These are phyloP conservation scores for Helotiales sp. DNA, from an alignment of 2,329 filamentous ascomycete genomes.

Conservation along the genomic window DNA sequence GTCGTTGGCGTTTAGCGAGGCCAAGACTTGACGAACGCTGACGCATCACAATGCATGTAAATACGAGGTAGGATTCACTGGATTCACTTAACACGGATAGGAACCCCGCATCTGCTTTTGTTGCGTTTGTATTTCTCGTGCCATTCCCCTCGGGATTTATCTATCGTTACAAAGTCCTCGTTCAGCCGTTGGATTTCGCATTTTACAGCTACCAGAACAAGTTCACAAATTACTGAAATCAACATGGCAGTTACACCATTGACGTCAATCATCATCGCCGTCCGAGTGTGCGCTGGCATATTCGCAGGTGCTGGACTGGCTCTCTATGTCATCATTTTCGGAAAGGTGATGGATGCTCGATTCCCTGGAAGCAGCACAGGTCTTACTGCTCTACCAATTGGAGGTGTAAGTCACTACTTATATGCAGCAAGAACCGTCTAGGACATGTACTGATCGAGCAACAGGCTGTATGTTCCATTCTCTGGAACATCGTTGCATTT, in stretches of 20 bases:
- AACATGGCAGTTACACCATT: conserved; percentile 16
- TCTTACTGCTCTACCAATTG: conserved; percentile 12
- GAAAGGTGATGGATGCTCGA: background rate
- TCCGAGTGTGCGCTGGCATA: conserved; percentile 6
- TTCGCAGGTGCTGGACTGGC: conserved; percentile 5
- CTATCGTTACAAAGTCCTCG: background rate
- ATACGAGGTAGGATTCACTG: conserved; percentile 2
- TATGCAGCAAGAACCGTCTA: background rate
- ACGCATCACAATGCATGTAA: conserved; percentile 7
- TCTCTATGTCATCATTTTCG: conserved; percentile 7
- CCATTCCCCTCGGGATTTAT: too few relatives aligned
- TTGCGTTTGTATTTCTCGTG: background rate
- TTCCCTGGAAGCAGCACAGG: background rate
- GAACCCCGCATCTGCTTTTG: background rate
- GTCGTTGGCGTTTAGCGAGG: background rate
- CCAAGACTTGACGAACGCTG: background rate
- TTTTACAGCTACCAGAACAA: background rate
- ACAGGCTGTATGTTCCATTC: background rate
- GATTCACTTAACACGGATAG: background rate
- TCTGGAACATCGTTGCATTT: conserved; percentile 5
- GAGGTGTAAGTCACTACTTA: background rate
- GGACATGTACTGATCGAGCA: background rate
- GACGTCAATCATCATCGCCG: background rate
- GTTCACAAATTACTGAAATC: background rate
- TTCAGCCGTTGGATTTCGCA: background rate